A percentile compares a stretch with the other conserved stretches of the same genome.
These are phyloP conservation scores for Usnea hakonensis DNA, from an alignment of 495 filamentous ascomycete species.

Conservation along the genomic window DNA sequence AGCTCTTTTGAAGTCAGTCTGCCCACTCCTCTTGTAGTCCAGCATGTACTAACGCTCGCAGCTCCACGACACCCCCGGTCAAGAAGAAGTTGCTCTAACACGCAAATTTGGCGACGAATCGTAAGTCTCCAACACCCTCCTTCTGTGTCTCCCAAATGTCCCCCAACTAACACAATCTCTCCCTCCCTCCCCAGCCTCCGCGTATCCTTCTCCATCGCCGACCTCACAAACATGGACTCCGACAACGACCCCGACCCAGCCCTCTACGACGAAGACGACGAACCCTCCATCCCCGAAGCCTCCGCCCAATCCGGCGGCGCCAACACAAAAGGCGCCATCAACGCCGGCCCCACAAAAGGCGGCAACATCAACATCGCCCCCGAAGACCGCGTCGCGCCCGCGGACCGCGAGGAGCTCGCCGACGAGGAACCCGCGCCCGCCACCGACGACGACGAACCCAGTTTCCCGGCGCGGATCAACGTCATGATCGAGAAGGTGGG, in stretches of 20 bases:
- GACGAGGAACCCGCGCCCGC: conserved; percentile 31
- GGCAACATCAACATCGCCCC: conserved; percentile 47
- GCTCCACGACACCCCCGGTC: conserved; percentile 68
- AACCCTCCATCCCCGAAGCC: conserved; percentile 33
- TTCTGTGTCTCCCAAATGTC: conserved; percentile 17
- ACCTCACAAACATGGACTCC: conserved; percentile 67
- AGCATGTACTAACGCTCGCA: conserved; percentile 27
- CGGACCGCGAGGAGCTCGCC: conserved; percentile 47
- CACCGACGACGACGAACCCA: conserved; percentile 44
- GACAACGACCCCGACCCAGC: conserved; percentile 35
- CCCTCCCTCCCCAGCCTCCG: conserved; percentile 56
- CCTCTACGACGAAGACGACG: conserved; percentile 40
- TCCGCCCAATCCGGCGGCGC: conserved; percentile 45
- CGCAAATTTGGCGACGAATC: conserved; percentile 82
- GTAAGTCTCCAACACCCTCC: conserved; percentile 40
- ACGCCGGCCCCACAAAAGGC: conserved; percentile 40
- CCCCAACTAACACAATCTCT: conserved; percentile 10
- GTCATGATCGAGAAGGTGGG: conserved; percentile 78
- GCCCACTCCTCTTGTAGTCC: not conserved
- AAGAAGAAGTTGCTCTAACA: conserved; percentile 78
- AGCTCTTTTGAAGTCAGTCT: conserved; percentile 46
- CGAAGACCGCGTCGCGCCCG: conserved; percentile 50
- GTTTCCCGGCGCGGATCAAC: conserved; percentile 76
- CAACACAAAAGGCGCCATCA: conserved; percentile 47
- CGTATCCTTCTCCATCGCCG: conserved; percentile 86